Evolutionary conservation across 2,329 filamentous ascomycete species (phyloP), one percentile per base, ranked within the genome.

Genomic region (Cytospora paraplurivora): DNA sequence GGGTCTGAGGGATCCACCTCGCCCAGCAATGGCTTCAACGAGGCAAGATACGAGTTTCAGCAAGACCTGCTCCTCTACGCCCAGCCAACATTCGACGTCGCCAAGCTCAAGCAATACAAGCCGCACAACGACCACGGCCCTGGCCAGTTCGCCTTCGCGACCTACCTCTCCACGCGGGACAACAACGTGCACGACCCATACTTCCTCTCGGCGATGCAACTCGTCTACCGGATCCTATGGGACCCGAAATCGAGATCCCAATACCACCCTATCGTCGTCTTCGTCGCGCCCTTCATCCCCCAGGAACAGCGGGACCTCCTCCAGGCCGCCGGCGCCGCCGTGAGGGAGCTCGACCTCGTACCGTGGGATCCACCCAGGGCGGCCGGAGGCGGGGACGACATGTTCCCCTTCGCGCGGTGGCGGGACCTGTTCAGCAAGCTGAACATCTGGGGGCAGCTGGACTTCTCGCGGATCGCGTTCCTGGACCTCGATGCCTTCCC

Each of bases 121-220:
- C 8, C 64, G 7, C 64, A 66, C 56, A 63, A 66, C 61, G 64
- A 66, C 53, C 64, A 56, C 47, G 64, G 64, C 17, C 34, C 61
- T 7, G 61, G 61, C 32, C 64, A 66, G 38, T 50, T 32, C 33
- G 64, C 64, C 61, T 66, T 56, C 57, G 64, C 56, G 27, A 66
- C 64, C 32, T 66, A 66, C 50, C 61, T 66, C 19, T 63, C 64
- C 17, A 66, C 85, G 60, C 64, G 64, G 52, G 62, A 61, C 61
- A 63, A 55, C 61, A 63, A 32, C 35, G 35, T 61, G 35, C 56
- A 62, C 47, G 64, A 66, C 54, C 64, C 64, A 4, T 66, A 66
- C 61, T 66, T 66, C 57, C 56, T 66, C 21, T 63, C 64, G 1
- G 64, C 64, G n/a, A 62, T 63, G 64, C 64, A 66, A 53, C 64